A percentile compares a stretch with the other conserved stretches of the same genome.
Conservation (phyloP, 139 green algal genomes). For the Chlorella ohadii region DNA sequence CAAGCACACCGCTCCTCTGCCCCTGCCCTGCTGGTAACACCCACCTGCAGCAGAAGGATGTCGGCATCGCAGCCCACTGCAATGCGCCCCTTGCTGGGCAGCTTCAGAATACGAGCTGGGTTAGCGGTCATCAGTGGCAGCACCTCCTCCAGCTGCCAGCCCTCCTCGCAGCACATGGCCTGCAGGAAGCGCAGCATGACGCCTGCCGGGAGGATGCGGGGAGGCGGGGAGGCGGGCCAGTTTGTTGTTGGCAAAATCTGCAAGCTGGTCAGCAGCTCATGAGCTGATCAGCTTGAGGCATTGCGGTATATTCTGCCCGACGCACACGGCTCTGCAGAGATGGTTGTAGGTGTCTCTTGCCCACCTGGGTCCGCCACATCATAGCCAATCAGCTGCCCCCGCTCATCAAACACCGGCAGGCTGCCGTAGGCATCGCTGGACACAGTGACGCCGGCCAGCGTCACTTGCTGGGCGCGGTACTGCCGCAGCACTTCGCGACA, state of each 20-base stretch:
- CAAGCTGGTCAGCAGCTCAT: too few species aligned
- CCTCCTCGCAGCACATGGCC: slow-evolving; percentile 3
- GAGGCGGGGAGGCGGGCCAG: neutral
- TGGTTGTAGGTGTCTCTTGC: too few species aligned
- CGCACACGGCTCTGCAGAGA: too few species aligned
- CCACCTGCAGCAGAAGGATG: slow-evolving; percentile 42
- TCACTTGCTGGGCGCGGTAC: neutral
- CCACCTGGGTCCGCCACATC: slow-evolving; percentile 38
- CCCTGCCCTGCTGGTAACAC: neutral
- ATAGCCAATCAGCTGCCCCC: slow-evolving; percentile 41
- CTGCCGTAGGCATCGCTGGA: slow-evolving; percentile 51
- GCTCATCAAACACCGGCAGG: slow-evolving; percentile 49
- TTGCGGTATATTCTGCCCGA: too few species aligned
- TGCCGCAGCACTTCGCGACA: neutral
- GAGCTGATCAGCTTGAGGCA: too few species aligned
- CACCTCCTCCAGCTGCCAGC: slow-evolving; percentile 19
- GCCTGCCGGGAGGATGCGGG: neutral
- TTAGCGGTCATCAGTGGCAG: slow-evolving; percentile 45
- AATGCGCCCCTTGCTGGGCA: slow-evolving; percentile 46
- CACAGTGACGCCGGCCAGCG: slow-evolving; percentile 27
- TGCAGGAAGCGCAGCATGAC: slow-evolving; percentile 41
- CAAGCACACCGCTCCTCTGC: too few species aligned
- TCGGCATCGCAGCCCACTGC: slow-evolving; percentile 45
- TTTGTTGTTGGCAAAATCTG: too few species aligned
- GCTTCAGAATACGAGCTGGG: slow-evolving; percentile 37